A percentile compares a stretch with the other conserved stretches of the same genome.
Conservation (phyloP, 371 early-diverging fungal species). For the Mortierella sp. region DNA sequence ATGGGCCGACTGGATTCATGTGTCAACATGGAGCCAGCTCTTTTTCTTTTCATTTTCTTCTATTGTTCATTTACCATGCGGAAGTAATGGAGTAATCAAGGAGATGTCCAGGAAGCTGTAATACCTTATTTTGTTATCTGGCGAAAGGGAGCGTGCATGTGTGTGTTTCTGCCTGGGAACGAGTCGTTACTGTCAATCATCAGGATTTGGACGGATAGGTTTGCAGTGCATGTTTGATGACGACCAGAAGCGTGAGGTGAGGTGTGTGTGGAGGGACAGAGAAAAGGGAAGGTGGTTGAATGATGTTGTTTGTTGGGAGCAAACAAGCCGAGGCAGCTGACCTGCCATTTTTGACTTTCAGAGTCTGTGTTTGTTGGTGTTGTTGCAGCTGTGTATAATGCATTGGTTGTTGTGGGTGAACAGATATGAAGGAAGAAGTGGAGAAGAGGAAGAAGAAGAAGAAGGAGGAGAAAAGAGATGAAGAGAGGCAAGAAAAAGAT, state of each 20-base stretch:
- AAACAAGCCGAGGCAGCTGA: background rate
- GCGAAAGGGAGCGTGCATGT: background rate
- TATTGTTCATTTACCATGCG: background rate
- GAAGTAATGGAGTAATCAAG: background rate
- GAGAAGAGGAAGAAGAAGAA: background rate
- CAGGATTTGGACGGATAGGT: background rate
- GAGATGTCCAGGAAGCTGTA: background rate
- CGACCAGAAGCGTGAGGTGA: background rate
- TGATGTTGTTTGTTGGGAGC: constrained; percentile 7
- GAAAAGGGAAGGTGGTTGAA: background rate
- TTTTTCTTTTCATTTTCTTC: background rate
- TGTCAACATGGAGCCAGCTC: background rate
- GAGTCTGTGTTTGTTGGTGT: background rate
- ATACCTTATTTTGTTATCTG: background rate
- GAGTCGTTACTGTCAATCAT: background rate
- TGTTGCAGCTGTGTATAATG: background rate
- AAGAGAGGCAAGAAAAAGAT: background rate
- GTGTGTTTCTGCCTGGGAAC: background rate
- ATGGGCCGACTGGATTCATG: background rate
- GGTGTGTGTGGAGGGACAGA: background rate
- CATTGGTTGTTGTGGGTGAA: constrained; percentile 1
- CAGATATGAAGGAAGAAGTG: background rate
- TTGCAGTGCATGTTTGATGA: constrained; percentile 1
- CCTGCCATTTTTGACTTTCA: background rate
- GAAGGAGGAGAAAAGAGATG: background rate